phyloP scores from a whole-genome alignment of 1,284 basidiomycete species.

The Cryptococcus depauperatus region DNA sequence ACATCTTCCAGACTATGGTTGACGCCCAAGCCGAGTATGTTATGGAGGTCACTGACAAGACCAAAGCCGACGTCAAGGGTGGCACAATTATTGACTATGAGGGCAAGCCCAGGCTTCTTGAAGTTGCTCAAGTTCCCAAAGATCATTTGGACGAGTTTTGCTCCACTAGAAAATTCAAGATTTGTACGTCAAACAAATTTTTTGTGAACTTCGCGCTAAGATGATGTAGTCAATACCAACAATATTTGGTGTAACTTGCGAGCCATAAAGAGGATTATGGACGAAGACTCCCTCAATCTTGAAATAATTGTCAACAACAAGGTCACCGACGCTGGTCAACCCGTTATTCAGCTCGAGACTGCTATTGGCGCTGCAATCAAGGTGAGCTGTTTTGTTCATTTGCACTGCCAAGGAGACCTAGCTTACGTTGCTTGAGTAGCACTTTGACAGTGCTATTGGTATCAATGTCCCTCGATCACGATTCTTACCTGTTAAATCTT shows the following conservation, averaged over 20 bases:
- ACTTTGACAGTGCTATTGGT: slow-evolving; percentile 65
- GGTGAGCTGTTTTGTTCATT: slow-evolving; percentile 20
- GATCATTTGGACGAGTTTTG: slow-evolving; percentile 99
- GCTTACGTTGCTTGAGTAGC: slow-evolving; percentile 13
- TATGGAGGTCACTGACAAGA: slow-evolving; percentile 99
- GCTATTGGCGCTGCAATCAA: slow-evolving; percentile 97
- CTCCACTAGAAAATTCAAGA: slow-evolving; percentile 72
- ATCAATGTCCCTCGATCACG: slow-evolving; percentile 96
- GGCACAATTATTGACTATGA: slow-evolving; percentile 98
- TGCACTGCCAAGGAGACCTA: not conserved
- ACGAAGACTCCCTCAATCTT: slow-evolving; percentile 70
- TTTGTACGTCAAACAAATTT: slow-evolving; percentile 10
- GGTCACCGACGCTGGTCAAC: slow-evolving; percentile 73
- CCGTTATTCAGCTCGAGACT: slow-evolving; percentile 89
- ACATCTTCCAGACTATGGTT: slow-evolving; percentile 70
- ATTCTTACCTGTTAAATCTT: slow-evolving; percentile 84
- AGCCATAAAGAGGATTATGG: slow-evolving; percentile 91
- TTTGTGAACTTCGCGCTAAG: not conserved
- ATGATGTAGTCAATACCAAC: slow-evolving; percentile 58
- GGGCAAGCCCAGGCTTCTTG: slow-evolving; percentile 84
- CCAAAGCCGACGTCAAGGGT: slow-evolving; percentile 99
- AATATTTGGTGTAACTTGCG: slow-evolving; percentile 86
- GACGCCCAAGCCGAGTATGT: slow-evolving; percentile 80
- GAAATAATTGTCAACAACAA: slow-evolving; percentile 89
- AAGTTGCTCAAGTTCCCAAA: slow-evolving; percentile 96